Evolutionary conservation across 768 basidiomycete genomes (phyloP).

Genomic region (Rhodotorula paludigena): DNA sequence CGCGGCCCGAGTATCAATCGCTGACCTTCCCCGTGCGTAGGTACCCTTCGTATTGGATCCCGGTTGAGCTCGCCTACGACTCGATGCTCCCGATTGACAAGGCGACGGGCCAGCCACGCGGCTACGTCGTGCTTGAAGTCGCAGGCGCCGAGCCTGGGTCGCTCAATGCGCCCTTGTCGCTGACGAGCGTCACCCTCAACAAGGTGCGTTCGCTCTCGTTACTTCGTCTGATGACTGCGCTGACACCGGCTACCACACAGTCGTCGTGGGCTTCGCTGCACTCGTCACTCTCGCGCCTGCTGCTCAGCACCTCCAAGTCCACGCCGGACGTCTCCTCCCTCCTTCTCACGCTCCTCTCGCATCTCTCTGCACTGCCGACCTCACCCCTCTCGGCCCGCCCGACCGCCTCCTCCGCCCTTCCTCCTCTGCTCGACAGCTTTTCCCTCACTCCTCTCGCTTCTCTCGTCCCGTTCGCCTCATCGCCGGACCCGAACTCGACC

Average conservation of each 20-base stretch:
- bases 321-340: background rate
- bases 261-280: conserved; percentile 28
- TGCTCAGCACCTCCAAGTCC: conserved; percentile 17
- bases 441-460: background rate
- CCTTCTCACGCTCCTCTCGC: conserved; percentile 4
- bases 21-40: background rate
- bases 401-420: background rate
- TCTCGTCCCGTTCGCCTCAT: background rate
- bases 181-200: conserved; percentile 33
- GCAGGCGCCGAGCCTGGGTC: conserved; percentile 11
- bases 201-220: conserved; percentile 16
- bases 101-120: conserved; percentile 38
- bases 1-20: background rate
- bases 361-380: conserved; percentile 4
- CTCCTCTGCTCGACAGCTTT: background rate
- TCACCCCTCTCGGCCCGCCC: background rate
- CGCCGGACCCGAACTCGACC: background rate
- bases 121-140: conserved; percentile 30
- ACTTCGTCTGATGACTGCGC: background rate
- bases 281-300: conserved; percentile 11
- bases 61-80: conserved; percentile 21
- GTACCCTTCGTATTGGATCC: conserved; percentile 39
- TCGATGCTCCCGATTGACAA: conserved; percentile 38
- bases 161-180: conserved; percentile 15
- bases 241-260: background rate